Base-by-base conservation (phyloP, 1,284 basidiomycete genomes). In the Cutaneotrichosporon sp. region DNA sequence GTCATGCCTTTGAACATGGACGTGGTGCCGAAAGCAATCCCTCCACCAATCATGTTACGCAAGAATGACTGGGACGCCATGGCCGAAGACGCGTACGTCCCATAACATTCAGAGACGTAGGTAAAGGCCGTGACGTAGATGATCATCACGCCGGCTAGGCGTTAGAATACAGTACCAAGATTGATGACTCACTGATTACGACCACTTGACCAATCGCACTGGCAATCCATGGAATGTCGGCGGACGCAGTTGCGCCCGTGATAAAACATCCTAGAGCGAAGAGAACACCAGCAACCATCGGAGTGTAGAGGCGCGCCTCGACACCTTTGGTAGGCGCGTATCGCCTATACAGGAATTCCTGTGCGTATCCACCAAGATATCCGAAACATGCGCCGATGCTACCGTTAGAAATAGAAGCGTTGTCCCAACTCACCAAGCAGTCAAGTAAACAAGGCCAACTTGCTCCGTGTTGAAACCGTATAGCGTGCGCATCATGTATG, bases 251-350 rank as follows among this genome's bases (percentile, higher is more conserved):
- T 66, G 78, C 80, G 5, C 76, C 80, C 63, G 74, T 81, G 58
- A 81, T 72, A 76, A 89, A 86, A 82, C 89, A 88, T 5, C 86
- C 86, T 1, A 82, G 72, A 0, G 89, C 87, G 60, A 90, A 83
- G 4, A 87, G 69, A 14, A 90, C 64, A 0, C 85, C 88, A 0
- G 87, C 89, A 9, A 84, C 75, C 76, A 89, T 88, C 3, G 89
- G 86, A 13, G 81, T 79, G 69, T 88, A 90, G 26, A 92, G 79
- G 9, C 90, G 84, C 0, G 90, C 90, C 78, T 92, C 90, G 0
- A 89, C 87, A 0, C 89, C 89, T 51, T 83, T 79, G 18, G 72
- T 83, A 0, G 80, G 76, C n/a, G 66, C 66, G 38, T 47, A 42
- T 1, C 31, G 31, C 13, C 61, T 80, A 70, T 91, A 92, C 2